These are phyloP conservation scores for Lipomyces starkeyi DNA, from an alignment of 805 yeast species.

Conservation along the genomic window DNA sequence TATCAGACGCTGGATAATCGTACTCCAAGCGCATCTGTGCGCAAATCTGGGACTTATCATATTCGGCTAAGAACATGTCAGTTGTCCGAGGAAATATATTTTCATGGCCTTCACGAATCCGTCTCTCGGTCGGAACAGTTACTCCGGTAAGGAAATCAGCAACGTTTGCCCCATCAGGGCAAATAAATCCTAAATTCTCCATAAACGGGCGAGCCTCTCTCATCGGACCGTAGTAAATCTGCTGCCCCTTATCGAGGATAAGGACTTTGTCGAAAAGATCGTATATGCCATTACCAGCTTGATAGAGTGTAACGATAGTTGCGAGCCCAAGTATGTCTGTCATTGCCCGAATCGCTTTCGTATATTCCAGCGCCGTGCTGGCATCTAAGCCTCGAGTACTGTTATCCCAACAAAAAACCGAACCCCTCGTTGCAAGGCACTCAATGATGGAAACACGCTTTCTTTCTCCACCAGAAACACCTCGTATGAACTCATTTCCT, in stretches of 20 bases:
- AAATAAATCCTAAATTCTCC: slow-evolving; percentile 60
- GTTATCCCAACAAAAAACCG: slow-evolving; percentile 65
- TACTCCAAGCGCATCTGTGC: slow-evolving; percentile 51
- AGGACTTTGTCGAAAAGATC: slow-evolving; percentile 60
- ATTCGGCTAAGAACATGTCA: slow-evolving; percentile 49
- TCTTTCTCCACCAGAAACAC: slow-evolving; percentile 65
- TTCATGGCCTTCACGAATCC: slow-evolving; percentile 51
- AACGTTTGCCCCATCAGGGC: slow-evolving; percentile 63
- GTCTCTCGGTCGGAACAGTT: slow-evolving; percentile 59
- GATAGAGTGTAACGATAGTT: slow-evolving; percentile 66
- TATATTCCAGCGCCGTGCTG: slow-evolving; percentile 70
- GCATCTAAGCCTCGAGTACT: slow-evolving; percentile 74
- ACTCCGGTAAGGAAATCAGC: slow-evolving; percentile 39
- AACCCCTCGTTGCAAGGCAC: slow-evolving; percentile 54
- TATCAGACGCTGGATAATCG: too few species aligned
- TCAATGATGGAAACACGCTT: slow-evolving; percentile 63
- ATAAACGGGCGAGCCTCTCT: slow-evolving; percentile 56
- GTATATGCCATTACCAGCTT: slow-evolving; percentile 60
- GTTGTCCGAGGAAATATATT: slow-evolving; percentile 57
- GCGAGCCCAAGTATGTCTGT: slow-evolving; percentile 57
- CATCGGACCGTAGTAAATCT: slow-evolving; percentile 59
- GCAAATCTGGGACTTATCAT: slow-evolving; percentile 56
- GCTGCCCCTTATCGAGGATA: slow-evolving; percentile 61
- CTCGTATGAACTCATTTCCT: slow-evolving; percentile 57
- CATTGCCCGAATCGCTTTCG: slow-evolving; percentile 60